Evolutionary conservation across 1,284 basidiomycete genomes (phyloP).

Genomic region (Neotropicomus parvogracilis): DNA sequence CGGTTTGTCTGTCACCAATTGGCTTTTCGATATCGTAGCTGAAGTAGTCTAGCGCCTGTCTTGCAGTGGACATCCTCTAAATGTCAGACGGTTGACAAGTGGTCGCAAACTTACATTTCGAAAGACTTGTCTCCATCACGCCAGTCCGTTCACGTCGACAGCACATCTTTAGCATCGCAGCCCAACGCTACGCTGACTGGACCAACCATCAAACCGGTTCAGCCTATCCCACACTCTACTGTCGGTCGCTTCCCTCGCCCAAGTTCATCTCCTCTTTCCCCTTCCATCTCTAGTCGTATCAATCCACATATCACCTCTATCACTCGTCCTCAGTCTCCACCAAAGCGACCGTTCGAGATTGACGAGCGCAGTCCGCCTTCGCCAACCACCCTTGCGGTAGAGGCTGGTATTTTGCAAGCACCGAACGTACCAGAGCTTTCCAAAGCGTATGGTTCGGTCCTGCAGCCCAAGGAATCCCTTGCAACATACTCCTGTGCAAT

Average conservation of each 20-base stretch:
- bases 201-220: constrained; percentile 6
- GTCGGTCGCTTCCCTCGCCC: constrained; percentile 51
- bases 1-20: constrained; percentile 46
- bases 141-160: constrained; percentile 22
- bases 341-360: constrained; percentile 43
- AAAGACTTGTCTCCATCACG: constrained; percentile 43
- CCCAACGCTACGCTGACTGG: constrained; percentile 11
- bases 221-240: constrained; percentile 24
- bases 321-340: constrained; percentile 53
- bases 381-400: constrained; percentile 31
- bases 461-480: constrained; percentile 73
- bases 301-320: constrained; percentile 57
- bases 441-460: constrained; percentile 77
- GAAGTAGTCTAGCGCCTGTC: constrained; percentile 51
- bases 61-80: constrained; percentile 58
- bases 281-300: constrained; percentile 44
- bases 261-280: constrained; percentile 33
- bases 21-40: constrained; percentile 10
- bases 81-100: constrained; percentile 53
- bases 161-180: constrained; percentile 15
- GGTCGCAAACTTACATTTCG: constrained; percentile 73
- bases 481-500: constrained; percentile 60
- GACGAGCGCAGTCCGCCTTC: constrained; percentile 35
- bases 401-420: constrained; percentile 59
- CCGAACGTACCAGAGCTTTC: constrained; percentile 60